Evolutionary conservation across 2,329 filamentous ascomycete genomes (phyloP).

Genomic region (Podosphaera fusca): DNA sequence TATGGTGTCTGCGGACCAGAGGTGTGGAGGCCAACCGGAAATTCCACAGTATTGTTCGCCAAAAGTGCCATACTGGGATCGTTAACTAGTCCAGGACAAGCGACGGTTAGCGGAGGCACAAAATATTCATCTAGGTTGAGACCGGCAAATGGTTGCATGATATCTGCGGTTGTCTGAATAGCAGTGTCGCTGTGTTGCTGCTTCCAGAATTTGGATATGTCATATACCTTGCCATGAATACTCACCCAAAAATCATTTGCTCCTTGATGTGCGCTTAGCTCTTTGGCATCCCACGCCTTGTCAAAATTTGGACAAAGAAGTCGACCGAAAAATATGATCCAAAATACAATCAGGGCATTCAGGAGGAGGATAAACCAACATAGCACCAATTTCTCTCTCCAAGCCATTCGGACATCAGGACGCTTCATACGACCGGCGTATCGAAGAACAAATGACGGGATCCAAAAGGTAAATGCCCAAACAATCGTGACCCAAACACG

Average conservation of each 20-base stretch:
- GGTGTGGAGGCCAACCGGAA: constrained; percentile 34
- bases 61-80: constrained; percentile 31
- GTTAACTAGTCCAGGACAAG: constrained; percentile 52
- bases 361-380: constrained; percentile 58
- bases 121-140: constrained; percentile 70
- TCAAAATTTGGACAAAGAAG: constrained; percentile 76
- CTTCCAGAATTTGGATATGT: constrained; percentile 73
- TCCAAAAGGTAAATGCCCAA: constrained; percentile 82
- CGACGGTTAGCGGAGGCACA: constrained; percentile 46
- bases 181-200: constrained; percentile 56
- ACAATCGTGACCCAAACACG: constrained; percentile 62
- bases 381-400: constrained; percentile 83
- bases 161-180: constrained; percentile 32
- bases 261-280: constrained; percentile 51
- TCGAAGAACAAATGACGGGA: constrained; percentile 65
- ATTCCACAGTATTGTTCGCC: constrained; percentile 38
- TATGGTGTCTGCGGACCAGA: constrained; percentile 41
- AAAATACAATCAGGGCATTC: constrained; percentile 70
- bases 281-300: constrained; percentile 58
- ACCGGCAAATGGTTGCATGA: constrained; percentile 62
- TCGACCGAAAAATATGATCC: constrained; percentile 68
- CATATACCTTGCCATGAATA: constrained; percentile 73
- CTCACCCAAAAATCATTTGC: constrained; percentile 66
- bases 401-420: constrained; percentile 88
- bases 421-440: constrained; percentile 85